Conservation (phyloP, 495 filamentous ascomycete genomes). For the Annulohypoxylon moriforme region DNA sequence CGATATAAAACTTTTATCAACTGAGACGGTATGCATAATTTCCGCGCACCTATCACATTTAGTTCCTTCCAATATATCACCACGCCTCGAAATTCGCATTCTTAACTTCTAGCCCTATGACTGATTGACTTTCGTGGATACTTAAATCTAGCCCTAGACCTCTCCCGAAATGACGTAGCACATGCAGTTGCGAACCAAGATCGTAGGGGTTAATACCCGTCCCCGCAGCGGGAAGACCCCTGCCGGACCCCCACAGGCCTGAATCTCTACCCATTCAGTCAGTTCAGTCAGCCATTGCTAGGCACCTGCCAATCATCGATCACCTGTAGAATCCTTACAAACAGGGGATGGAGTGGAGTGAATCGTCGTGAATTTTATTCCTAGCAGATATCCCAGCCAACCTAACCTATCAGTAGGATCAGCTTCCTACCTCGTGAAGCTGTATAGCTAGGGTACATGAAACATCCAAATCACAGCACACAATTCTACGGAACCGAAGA, state of each 20-base stretch:
- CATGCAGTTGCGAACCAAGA: not conserved
- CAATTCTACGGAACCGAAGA: not conserved
- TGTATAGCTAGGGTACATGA: not conserved
- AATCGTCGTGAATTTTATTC: not conserved
- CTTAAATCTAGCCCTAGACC: not conserved
- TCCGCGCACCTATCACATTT: not conserved
- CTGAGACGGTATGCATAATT: not conserved
- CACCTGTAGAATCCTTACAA: not conserved
- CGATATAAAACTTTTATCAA: not conserved
- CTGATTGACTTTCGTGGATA: not conserved
- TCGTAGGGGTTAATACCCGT: not conserved
- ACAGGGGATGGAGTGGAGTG: not conserved
- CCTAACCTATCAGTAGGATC: not conserved
- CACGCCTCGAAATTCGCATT: not conserved
- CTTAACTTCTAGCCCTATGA: not conserved
- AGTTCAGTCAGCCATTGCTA: too few relatives aligned
- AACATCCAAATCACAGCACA: not conserved
- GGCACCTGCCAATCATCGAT: not conserved
- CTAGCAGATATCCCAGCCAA: not conserved
- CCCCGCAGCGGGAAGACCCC: not conserved
- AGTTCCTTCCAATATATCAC: not conserved
- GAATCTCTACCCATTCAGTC: too few relatives aligned
- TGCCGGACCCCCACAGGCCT: too few relatives aligned
- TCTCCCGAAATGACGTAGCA: not conserved
- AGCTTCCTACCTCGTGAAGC: not conserved